Evolutionary conservation across 257 asterid genomes (phyloP), one percentile per base, ranked within the genome.

Genomic region (Fraxinus cuspidata): DNA sequence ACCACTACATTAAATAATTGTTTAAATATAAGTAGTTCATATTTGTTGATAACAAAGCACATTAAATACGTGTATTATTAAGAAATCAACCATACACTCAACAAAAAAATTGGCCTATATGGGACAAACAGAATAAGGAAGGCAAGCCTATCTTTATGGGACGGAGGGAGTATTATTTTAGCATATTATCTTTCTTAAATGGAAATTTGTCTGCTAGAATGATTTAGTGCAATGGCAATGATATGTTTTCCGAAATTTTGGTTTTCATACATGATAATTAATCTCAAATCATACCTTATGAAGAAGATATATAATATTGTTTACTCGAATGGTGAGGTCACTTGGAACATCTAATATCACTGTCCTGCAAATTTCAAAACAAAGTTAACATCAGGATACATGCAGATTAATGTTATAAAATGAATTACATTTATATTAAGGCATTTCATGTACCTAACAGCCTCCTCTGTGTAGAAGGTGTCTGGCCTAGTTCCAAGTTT

Each of bases 401-500:
- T 13, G 53, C 28, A 37, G 71, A 60, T 35, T 44, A 68, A 71
- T 47, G 38, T 77, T 13, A 49, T 21, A 63, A 74, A 7, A 47
- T 25, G n/a, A 21, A 31, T 8, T 8, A 58, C 16, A 70, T 5
- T 21, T 67, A 29, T 4, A 44, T 0, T 23, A 7, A 60, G 4
- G 68, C 13, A 72, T 29, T 53, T 38, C 18, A 68, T 8, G 16
- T 85, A 92, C 97, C 97, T 91, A 32, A 84, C 82, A 47, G 96
- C 91, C 76, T 89, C 92, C 86, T 87, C 90, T 1, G 97, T 86
- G 85, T 79, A 88, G 86, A 91, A 93, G 63, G 93, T 89, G 88
- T 93, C 98, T 32, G 97, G 94, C 70, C 88, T 84, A 15, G 87
- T 81, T 64, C 98, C 97, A 8, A 93, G 88, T 81, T 91, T 90